Conservation (phyloP, 495 filamentous ascomycete genomes). For the Hypoxylon cercidicola region DNA sequence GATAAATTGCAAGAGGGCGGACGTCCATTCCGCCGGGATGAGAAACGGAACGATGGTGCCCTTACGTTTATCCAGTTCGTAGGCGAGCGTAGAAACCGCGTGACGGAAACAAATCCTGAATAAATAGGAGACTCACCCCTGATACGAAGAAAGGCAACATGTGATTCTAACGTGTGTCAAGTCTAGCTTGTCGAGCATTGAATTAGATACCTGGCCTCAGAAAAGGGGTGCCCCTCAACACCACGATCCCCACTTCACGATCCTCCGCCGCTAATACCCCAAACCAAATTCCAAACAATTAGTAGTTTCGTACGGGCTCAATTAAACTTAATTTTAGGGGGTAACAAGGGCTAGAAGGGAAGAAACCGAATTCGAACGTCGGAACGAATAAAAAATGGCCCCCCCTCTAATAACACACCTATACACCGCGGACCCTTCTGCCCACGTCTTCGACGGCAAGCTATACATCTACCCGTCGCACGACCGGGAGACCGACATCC, state of each 20-base stretch:
- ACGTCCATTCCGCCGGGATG: constrained; percentile 41
- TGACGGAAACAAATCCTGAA: constrained; percentile 14
- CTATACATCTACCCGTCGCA: constrained; percentile 75
- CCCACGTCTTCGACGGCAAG: constrained; percentile 70
- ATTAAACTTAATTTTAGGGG: neutral
- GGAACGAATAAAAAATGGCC: constrained; percentile 44
- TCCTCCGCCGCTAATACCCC: constrained; percentile 18
- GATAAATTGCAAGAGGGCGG: constrained; percentile 52
- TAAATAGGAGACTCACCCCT: neutral
- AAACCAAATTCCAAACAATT: neutral
- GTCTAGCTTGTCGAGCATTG: constrained; percentile 11
- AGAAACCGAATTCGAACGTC: neutral
- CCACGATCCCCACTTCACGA: constrained; percentile 42
- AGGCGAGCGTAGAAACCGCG: constrained; percentile 15
- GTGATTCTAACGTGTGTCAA: neutral
- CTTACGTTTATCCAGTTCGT: constrained; percentile 3
- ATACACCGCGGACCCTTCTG: constrained; percentile 77
- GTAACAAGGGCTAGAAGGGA: neutral
- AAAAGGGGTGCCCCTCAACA: constrained; percentile 34
- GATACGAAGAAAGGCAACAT: constrained; percentile 5
- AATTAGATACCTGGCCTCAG: constrained; percentile 6
- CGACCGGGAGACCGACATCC: constrained; percentile 69
- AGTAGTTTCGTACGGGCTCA: neutral
- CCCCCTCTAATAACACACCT: constrained; percentile 70
- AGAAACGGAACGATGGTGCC: constrained; percentile 18